Percentiles rank a stretch among this genome's conserved stretches.
phyloP scores from a whole-genome alignment of 148 eudicot species.

The Spergularia marina region DNA sequence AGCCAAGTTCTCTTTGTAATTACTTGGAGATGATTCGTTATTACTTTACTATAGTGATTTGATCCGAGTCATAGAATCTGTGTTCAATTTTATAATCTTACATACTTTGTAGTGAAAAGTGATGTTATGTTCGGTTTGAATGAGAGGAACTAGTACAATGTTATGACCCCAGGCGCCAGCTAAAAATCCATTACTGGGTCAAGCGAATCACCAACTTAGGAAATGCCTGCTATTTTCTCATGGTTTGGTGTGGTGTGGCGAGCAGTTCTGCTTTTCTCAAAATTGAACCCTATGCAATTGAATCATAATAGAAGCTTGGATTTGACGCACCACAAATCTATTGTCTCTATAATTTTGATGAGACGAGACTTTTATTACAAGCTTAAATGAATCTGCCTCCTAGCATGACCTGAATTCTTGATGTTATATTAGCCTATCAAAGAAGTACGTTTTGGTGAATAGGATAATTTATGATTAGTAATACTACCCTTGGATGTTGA shows the following conservation, averaged over 20 bases:
- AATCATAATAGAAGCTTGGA: neutral
- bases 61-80: no score
- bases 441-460: slow-evolving; percentile 13
- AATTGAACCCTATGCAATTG: neutral
- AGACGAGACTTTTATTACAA: slow-evolving; percentile 9
- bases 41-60: no score
- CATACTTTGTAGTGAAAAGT: no score
- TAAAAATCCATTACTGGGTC: slow-evolving; percentile 21
- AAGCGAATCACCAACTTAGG: slow-evolving; percentile 26
- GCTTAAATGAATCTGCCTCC: neutral
- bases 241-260: slow-evolving; percentile 9
- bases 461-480: slow-evolving; percentile 5
- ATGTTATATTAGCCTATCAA: slow-evolving; percentile 2
- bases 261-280: slow-evolving; percentile 6
- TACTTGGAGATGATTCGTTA: no score
- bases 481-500: neutral
- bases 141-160: neutral
- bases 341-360: slow-evolving; percentile 3
- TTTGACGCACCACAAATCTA: slow-evolving; percentile 6
- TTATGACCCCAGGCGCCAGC: slow-evolving; percentile 22
- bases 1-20: no score
- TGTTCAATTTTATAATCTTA: no score
- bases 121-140: no score
- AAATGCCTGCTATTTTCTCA: slow-evolving; percentile 19
- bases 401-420: neutral